Conservation (phyloP, 2,329 filamentous ascomycete species). For the Hypoxylon sp. region DNA sequence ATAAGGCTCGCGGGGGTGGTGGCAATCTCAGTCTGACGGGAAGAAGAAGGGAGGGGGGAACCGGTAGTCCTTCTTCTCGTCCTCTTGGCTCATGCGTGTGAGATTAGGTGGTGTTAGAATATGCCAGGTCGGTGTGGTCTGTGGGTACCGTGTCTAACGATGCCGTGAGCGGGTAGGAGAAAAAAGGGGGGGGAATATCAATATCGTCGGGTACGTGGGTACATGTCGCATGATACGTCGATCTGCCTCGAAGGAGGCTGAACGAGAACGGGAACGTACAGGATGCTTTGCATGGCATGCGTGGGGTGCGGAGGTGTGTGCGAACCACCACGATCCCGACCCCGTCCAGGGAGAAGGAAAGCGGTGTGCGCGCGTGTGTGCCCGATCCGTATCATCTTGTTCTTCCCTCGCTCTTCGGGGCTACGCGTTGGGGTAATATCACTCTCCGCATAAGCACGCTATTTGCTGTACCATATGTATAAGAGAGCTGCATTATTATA, state of each 20-base stretch:
- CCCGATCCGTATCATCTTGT: conserved; percentile 10
- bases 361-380: background rate
- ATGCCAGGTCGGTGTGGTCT: no score
- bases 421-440: no score
- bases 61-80: conserved; percentile 3
- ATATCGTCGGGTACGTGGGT: no score
- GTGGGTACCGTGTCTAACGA: no score
- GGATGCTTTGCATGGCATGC: conserved; percentile 26
- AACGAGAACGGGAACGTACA: conserved; percentile 18
- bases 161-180: no score
- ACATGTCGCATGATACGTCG: conserved; percentile 25
- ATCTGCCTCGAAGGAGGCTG: conserved; percentile 26
- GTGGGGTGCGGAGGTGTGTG: conserved; percentile 14
- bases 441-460: no score
- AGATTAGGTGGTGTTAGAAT: conserved; percentile 2
- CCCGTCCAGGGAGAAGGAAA: background rate
- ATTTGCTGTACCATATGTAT: background rate
- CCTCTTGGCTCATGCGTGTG: conserved; percentile 27
- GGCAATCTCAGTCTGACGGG: background rate
- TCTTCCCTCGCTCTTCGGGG: no score
- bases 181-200: conserved; percentile 18
- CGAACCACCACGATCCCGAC: conserved; percentile 1
- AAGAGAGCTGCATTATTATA: background rate
- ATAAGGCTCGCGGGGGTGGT: conserved; percentile 26
- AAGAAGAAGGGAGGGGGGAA: no score